These are phyloP conservation scores for Alternaria postmessia DNA, from an alignment of 2,329 filamentous ascomycete species.

Conservation along the genomic window DNA sequence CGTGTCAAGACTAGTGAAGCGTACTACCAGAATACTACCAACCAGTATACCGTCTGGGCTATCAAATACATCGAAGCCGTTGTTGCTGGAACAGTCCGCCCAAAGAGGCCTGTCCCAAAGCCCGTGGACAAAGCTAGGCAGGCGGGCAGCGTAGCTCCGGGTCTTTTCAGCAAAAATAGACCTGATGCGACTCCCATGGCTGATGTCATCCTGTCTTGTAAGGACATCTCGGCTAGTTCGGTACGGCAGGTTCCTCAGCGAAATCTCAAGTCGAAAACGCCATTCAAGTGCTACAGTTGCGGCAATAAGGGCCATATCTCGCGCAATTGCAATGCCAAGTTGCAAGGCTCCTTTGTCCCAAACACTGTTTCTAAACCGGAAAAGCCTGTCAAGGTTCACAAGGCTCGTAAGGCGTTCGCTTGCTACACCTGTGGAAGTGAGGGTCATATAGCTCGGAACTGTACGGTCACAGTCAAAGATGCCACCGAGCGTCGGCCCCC, in stretches of 20 bases:
- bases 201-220: background rate
- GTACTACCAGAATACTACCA: constrained; percentile 12
- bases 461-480: background rate
- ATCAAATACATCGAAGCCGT: constrained; percentile 4
- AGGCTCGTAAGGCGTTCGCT: background rate
- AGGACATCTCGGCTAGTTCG: background rate
- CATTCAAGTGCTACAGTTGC: background rate
- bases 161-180: background rate
- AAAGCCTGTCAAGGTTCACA: background rate
- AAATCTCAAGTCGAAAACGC: background rate
- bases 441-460: background rate
- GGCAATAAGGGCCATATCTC: background rate
- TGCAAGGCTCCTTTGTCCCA: background rate
- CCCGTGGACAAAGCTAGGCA: background rate
- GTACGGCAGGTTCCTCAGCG: background rate
- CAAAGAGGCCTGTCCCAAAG: background rate
- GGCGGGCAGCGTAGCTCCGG: background rate
- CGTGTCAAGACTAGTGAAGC: constrained; percentile 12
- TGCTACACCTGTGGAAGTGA: constrained; percentile 4
- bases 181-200: background rate
- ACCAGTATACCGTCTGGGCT: constrained; percentile 9
- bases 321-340: background rate
- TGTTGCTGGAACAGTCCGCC: background rate
- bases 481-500: background rate
- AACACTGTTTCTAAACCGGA: background rate